phyloP scores from a whole-genome alignment of 192 early-diverging fungal species.

The Spizellomyces punctatus region DNA sequence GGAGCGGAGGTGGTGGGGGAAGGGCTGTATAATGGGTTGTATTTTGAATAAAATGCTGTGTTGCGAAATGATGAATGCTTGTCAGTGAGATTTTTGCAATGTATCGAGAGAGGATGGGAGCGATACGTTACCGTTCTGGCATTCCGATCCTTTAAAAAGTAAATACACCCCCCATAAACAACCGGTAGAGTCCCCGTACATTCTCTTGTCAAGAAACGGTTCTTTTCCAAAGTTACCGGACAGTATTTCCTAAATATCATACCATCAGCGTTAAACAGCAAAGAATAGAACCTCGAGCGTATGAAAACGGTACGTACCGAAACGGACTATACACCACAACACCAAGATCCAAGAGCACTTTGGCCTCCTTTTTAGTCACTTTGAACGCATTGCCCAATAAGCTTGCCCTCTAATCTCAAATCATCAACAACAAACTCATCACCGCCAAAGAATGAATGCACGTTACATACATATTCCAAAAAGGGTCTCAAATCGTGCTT shows the following conservation, averaged over 20 bases:
- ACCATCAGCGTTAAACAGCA: no score
- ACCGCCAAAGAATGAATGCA: not conserved
- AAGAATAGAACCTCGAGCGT: not conserved
- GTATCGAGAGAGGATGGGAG: not conserved
- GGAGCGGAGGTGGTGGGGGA: conserved; percentile 39
- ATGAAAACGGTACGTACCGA: conserved; percentile 12
- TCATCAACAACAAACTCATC: not conserved
- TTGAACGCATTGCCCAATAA: conserved; percentile 41
- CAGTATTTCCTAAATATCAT: conserved; percentile 35
- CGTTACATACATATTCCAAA: conserved; percentile 40
- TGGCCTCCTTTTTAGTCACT: conserved; percentile 34
- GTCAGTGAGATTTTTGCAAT: not conserved
- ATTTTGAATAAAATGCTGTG: conserved; percentile 45
- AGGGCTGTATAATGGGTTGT: conserved; percentile 28
- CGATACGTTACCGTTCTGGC: conserved; percentile 21
- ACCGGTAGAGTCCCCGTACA: conserved; percentile 45
- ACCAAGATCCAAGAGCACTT: conserved; percentile 40
- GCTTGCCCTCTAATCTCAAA: conserved; percentile 36
- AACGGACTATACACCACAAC: conserved; percentile 49
- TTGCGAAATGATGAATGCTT: not conserved
- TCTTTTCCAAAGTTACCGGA: conserved; percentile 33
- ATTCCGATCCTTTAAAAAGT: conserved; percentile 38
- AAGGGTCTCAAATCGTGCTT: conserved; percentile 31
- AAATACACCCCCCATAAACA: conserved; percentile 43
- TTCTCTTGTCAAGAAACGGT: not conserved